Evolutionary conservation across 768 basidiomycete genomes (phyloP).

Genomic region (Pleurotus tuoliensis): DNA sequence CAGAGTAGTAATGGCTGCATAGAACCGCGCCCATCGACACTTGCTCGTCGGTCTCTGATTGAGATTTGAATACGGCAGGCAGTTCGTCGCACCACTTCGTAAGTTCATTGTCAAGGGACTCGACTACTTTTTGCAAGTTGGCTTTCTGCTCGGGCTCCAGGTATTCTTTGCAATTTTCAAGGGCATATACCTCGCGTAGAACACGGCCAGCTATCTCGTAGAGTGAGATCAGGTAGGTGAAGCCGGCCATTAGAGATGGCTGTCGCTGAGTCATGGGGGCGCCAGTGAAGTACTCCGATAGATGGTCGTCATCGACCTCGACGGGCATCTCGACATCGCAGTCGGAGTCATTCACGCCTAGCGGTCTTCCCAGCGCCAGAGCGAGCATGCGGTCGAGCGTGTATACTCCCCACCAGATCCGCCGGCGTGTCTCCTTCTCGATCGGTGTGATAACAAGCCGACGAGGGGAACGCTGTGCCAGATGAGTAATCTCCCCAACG

Average conservation of each 20-base stretch:
- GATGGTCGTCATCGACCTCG: slow-evolving; percentile 76
- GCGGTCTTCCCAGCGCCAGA: slow-evolving; percentile 81
- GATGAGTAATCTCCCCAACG: slow-evolving; percentile 15
- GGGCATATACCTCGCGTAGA: slow-evolving; percentile 76
- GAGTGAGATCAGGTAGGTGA: slow-evolving; percentile 67
- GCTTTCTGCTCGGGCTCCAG: slow-evolving; percentile 70
- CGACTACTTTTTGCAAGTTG: slow-evolving; percentile 76
- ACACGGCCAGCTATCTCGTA: slow-evolving; percentile 86
- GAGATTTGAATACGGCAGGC: slow-evolving; percentile 70
- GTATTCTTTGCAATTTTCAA: slow-evolving; percentile 72
- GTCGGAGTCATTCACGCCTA: slow-evolving; percentile 86
- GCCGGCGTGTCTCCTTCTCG: slow-evolving; percentile 85
- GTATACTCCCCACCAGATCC: slow-evolving; percentile 95
- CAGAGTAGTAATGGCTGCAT: slow-evolving; percentile 86
- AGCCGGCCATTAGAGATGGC: slow-evolving; percentile 78
- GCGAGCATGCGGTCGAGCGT: slow-evolving; percentile 90
- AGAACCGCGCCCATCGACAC: slow-evolving; percentile 83
- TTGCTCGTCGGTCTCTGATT: slow-evolving; percentile 71
- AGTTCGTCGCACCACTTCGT: slow-evolving; percentile 82
- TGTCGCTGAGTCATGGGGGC: slow-evolving; percentile 50
- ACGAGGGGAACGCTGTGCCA: slow-evolving; percentile 71
- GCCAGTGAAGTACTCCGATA: slow-evolving; percentile 70
- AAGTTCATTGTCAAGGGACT: slow-evolving; percentile 71
- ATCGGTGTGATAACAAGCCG: slow-evolving; percentile 64
- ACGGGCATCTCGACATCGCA: slow-evolving; percentile 87